Conservation (phyloP, 2,329 filamentous ascomycete species). For the Aspergillus fumigatiaffinis region DNA sequence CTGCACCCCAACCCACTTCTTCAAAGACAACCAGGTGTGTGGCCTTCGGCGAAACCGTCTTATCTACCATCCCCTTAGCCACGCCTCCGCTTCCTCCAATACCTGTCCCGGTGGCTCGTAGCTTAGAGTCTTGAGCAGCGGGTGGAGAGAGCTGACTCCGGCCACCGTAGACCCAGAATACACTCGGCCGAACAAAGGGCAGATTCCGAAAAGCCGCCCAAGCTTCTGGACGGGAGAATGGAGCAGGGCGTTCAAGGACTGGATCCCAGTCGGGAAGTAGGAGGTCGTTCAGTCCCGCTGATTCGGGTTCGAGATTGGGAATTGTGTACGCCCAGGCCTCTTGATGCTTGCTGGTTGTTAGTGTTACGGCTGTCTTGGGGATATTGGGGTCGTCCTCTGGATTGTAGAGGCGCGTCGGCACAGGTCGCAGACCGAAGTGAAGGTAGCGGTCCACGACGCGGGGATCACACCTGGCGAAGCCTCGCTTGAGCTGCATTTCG, state of each 20-base stretch:
- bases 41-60: conserved; percentile 6
- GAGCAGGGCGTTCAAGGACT: conserved; percentile 5
- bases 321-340: conserved; percentile 8
- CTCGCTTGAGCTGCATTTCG: not conserved
- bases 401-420: conserved; percentile 15
- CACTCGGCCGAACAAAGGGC: conserved; percentile 20
- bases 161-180: conserved; percentile 20
- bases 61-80: conserved; percentile 14
- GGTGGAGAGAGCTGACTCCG: conserved; percentile 14
- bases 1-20: conserved; percentile 16
- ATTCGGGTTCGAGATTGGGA: conserved; percentile 12
- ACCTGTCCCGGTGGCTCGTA: conserved; percentile 16
- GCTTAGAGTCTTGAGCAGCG: conserved; percentile 13
- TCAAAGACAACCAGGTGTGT: conserved; percentile 15
- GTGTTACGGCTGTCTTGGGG: conserved; percentile 9
- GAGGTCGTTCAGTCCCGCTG: conserved; percentile 7
- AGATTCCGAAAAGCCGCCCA: conserved; percentile 13
- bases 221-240: conserved; percentile 16
- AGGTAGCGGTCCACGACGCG: not conserved
- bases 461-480: not conserved
- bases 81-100: conserved; percentile 22
- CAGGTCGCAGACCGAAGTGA: not conserved
- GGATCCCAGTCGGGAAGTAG: conserved; percentile 15
- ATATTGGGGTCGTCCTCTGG: conserved; percentile 3
- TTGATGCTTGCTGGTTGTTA: conserved; percentile 18